phyloP scores from a whole-genome alignment of 768 basidiomycete species.

The Pleurotus ostreatus region DNA sequence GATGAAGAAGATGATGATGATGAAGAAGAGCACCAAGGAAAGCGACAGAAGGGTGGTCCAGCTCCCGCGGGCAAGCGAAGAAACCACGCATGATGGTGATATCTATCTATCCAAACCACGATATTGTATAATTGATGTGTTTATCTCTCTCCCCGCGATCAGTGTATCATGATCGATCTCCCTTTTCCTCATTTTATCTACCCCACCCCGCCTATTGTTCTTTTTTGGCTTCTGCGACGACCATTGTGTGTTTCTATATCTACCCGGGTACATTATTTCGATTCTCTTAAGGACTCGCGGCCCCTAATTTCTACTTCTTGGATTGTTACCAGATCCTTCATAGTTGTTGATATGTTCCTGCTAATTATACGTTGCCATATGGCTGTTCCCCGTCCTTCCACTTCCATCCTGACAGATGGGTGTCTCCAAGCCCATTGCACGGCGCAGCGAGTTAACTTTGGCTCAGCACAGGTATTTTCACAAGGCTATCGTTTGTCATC shows the following conservation, averaged over 20 bases:
- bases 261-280: conserved; percentile 3
- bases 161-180: not conserved
- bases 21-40: not conserved
- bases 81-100: not conserved
- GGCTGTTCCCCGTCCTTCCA: not conserved
- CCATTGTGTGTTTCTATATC: not conserved
- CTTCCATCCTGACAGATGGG: not conserved
- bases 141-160: conserved; percentile 8
- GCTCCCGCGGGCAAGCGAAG: not conserved
- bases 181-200: not conserved
- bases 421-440: not conserved
- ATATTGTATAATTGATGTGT: not conserved
- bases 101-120: not conserved
- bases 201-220: not conserved
- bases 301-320: not conserved
- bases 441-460: not conserved
- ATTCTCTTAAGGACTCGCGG: not conserved
- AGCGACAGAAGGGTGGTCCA: not conserved
- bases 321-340: not conserved
- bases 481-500: conserved; percentile 3
- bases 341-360: not conserved
- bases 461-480: not conserved
- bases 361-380: conserved; percentile 4
- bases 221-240: not conserved
- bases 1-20: conserved; percentile 12